Percentiles rank a stretch among this genome's conserved stretches.
These are phyloP conservation scores for Stevia rebaudiana DNA, from an alignment of 140 eudicot genomes.

Conservation along the genomic window DNA sequence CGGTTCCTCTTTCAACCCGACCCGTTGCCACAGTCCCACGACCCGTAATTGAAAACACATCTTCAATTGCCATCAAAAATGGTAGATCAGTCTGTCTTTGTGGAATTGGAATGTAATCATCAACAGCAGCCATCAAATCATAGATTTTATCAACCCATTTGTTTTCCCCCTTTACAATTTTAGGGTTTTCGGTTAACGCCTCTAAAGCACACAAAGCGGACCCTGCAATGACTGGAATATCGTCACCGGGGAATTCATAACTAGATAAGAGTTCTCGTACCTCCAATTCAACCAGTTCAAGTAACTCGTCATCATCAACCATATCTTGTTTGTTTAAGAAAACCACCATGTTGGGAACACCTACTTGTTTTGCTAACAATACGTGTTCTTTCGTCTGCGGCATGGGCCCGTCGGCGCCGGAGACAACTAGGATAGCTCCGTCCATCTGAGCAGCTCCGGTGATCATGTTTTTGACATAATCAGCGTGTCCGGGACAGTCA, in stretches of 20 bases:
- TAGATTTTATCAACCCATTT: conserved; percentile 84
- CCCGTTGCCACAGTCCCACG: conserved; percentile 99
- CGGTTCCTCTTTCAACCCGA: conserved; percentile 74
- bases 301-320: conserved; percentile 76
- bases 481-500: conserved; percentile 89
- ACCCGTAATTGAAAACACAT: conserved; percentile 84
- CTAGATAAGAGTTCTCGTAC: conserved; percentile 55
- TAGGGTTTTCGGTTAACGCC: conserved; percentile 72
- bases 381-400: conserved; percentile 92
- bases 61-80: conserved; percentile 73
- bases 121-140: conserved; percentile 69
- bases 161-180: conserved; percentile 58
- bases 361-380: conserved; percentile 77
- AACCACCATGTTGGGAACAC: conserved; percentile 84
- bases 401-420: conserved; percentile 97
- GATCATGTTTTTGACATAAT: conserved; percentile 79
- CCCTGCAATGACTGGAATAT: conserved; percentile 70
- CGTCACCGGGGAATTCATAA: conserved; percentile 86
- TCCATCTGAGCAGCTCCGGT: conserved; percentile 96
- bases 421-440: conserved; percentile 81
- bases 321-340: conserved; percentile 78
- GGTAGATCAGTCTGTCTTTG: conserved; percentile 68
- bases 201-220: conserved; percentile 77
- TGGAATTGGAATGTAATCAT: conserved; percentile 70
- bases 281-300: conserved; percentile 71